Percentiles rank a stretch among this genome's conserved stretches.
phyloP scores from a whole-genome alignment of 768 basidiomycete genomes.

The Hericium rajendrae region DNA sequence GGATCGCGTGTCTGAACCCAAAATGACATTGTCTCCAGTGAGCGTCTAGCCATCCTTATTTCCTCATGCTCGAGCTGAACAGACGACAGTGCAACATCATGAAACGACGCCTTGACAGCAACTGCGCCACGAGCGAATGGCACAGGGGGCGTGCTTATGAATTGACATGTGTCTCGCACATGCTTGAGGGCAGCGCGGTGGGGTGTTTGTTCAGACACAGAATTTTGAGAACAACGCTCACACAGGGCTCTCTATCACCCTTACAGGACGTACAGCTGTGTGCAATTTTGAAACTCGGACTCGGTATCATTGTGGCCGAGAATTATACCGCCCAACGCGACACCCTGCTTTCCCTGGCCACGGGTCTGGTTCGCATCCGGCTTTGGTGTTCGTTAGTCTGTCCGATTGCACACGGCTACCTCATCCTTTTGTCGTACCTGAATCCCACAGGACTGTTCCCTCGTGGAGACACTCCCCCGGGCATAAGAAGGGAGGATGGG shows the following conservation, averaged over 20 bases:
- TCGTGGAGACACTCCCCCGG: background rate
- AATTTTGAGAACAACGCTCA: background rate
- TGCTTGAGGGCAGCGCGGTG: background rate
- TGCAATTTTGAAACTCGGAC: background rate
- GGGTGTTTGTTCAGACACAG: background rate
- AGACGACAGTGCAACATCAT: background rate
- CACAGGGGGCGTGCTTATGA: background rate
- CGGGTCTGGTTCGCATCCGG: conserved; percentile 1
- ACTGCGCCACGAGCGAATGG: background rate
- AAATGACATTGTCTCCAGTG: background rate
- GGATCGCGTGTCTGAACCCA: background rate
- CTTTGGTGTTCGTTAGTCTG: conserved; percentile 1
- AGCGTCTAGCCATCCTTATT: background rate
- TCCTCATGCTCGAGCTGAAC: background rate
- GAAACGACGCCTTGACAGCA: background rate
- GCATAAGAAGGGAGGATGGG: conserved; percentile 7
- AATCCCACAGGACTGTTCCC: background rate
- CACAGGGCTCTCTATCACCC: conserved; percentile 5
- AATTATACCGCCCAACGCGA: background rate
- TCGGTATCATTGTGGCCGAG: background rate
- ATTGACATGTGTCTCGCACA: background rate
- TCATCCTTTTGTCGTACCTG: conserved; percentile 1
- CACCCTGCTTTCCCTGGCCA: conserved; percentile 1
- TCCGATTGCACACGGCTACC: background rate
- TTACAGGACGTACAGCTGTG: background rate